Evolutionary conservation across 768 basidiomycete species (phyloP), one percentile per base, ranked within the genome.

Genomic region (Boletus tomentosulus): DNA sequence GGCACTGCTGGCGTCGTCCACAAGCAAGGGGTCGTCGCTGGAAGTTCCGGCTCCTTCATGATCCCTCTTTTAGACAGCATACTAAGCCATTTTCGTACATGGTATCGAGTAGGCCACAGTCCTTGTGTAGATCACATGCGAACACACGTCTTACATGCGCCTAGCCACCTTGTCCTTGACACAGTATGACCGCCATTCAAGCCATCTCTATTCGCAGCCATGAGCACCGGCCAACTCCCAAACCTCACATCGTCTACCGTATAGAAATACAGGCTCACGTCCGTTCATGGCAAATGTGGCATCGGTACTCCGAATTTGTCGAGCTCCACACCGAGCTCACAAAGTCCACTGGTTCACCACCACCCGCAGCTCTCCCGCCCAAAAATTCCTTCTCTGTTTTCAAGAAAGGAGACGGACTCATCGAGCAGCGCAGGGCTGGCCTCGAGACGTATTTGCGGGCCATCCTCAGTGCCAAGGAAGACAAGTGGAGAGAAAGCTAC

Each of bases 291-390:
- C 83, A 87, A 53, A 89, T 97, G 79, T 90, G 89, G 84, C 78
- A 88, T 54, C 88, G 96, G 47, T 98, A 98, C 74, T 94, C 92
- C 41, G 93, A 97, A 73, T 98, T 98, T 73, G 85, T 81, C 65
- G 85, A 91, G 62, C 83, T 98, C 7, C 82, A 95, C 69, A 79
- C 81, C 8, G 88, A 94, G 63, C 82, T 97, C 62, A 79, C 80
- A 27, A 86, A 87, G 66, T 81, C 85, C n/a, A 81, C 82, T n/a
- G 86, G 86, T 15, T 79, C 83, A n/a, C 72, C 86, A 19, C 92
- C 94, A 11, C 94, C 95, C 12, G 78, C 71, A 16, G 56, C 77
- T n/a, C 81, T 98, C 19, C 96, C 96, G 35, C 83, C 87, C 10
- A 98, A 98, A 71, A 89, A 90, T 66, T 71, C 81, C 42, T 78